A percentile compares a stretch with the other conserved stretches of the same genome.
Evolutionary conservation across 495 filamentous ascomycete species (phyloP).

Genomic region (Penicillium daleae): DNA sequence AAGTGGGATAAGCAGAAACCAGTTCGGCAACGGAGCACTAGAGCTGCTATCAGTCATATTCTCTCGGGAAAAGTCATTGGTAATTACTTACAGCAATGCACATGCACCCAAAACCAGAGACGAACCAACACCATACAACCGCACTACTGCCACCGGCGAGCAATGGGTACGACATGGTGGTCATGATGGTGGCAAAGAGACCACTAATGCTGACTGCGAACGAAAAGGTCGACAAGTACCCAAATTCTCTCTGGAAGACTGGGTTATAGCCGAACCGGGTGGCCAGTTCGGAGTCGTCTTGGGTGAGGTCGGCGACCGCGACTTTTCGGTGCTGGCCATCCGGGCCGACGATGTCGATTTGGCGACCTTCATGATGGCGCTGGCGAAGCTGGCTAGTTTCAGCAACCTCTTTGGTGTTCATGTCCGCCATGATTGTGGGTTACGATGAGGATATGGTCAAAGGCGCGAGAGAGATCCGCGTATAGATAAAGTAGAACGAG

Average conservation of each 20-base stretch:
- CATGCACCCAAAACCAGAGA: slow-evolving; percentile 65
- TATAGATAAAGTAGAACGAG: background rate
- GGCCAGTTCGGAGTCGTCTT: slow-evolving; percentile 26
- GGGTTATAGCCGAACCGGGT: slow-evolving; percentile 29
- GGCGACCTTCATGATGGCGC: slow-evolving; percentile 12
- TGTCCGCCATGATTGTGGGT: slow-evolving; percentile 2
- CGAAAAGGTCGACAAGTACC: slow-evolving; percentile 62
- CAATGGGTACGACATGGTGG: slow-evolving; percentile 63
- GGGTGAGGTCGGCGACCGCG: slow-evolving; percentile 10
- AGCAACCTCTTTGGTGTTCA: background rate
- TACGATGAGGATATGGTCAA: background rate
- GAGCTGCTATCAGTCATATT: background rate
- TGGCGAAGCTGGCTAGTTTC: slow-evolving; percentile 9
- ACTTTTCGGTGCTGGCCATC: slow-evolving; percentile 21
- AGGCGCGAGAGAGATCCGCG: background rate
- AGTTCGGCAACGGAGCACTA: slow-evolving; percentile 55
- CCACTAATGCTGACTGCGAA: slow-evolving; percentile 67
- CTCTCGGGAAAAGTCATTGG: too few species aligned
- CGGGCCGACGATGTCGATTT: slow-evolving; percentile 18
- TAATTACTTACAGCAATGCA: slow-evolving; percentile 60
- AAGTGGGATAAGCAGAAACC: slow-evolving; percentile 57
- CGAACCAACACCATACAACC: slow-evolving; percentile 67
- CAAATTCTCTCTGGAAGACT: slow-evolving; percentile 68
- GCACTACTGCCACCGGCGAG: slow-evolving; percentile 62
- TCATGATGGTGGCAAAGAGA: slow-evolving; percentile 62